These are phyloP conservation scores for Rauvolfia tetraphylla DNA, from an alignment of 257 asterid species.

Conservation along the genomic window DNA sequence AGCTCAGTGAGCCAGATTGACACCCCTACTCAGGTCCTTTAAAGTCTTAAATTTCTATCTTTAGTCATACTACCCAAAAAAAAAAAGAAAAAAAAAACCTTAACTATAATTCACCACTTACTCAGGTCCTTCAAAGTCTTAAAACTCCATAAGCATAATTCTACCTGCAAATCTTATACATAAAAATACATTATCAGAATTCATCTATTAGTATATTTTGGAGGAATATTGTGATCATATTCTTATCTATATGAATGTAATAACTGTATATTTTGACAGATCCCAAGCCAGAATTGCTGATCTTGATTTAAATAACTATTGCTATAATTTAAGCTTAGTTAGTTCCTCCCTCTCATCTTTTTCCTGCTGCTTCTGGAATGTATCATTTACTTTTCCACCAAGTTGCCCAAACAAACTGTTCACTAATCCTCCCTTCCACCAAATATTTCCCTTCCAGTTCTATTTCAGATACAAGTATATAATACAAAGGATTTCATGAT, in stretches of 20 bases:
- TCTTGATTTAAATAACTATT: neutral
- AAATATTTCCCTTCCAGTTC: neutral
- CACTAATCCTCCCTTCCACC: neutral
- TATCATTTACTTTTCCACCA: neutral
- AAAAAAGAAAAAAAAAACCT: too few species aligned
- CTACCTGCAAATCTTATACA: neutral
- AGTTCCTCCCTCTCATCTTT: neutral
- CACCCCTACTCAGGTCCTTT: too few species aligned
- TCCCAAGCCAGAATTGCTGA: neutral
- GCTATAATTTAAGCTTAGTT: neutral
- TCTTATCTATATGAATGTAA: neutral
- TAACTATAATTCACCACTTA: too few species aligned
- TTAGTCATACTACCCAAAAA: too few species aligned
- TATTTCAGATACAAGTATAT: neutral
- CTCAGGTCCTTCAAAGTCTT: too few species aligned
- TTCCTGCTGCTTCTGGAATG: neutral
- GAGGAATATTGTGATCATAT: neutral
- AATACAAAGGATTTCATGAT: neutral
- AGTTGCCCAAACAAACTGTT: neutral
- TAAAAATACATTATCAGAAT: neutral
- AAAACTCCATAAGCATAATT: too few species aligned
- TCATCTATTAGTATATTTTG: neutral
- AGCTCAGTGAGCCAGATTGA: too few species aligned
- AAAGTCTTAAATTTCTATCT: too few species aligned
- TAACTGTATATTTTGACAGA: neutral